Evolutionary conservation across 1,284 basidiomycete species (phyloP).

Genomic region (Sanghuangporus sanghuang): DNA sequence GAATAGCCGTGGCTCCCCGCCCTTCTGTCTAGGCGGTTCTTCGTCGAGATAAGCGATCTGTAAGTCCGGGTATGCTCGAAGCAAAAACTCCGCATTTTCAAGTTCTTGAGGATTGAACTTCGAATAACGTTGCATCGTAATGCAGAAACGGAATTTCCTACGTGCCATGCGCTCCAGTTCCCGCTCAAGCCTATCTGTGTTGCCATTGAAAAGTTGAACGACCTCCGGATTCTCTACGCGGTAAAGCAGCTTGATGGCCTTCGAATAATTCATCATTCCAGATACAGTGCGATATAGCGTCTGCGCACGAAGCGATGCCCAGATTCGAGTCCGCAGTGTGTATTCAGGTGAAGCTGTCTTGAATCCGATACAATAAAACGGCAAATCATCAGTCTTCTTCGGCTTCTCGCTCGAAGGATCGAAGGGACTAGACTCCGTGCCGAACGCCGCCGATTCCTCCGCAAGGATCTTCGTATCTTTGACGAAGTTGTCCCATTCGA

Average conservation of each 20-base stretch:
- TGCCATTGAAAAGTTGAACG: conserved; percentile 94
- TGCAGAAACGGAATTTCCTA: conserved; percentile 98
- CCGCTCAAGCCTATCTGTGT: conserved; percentile 94
- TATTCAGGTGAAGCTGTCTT: conserved; percentile 99
- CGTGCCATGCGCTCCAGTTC: conserved; percentile 97
- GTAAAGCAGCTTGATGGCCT: conserved; percentile 98
- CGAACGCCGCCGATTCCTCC: conserved; percentile 75
- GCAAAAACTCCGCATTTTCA: conserved; percentile 97
- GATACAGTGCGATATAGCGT: conserved; percentile 99
- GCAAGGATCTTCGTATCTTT: conserved; percentile 99
- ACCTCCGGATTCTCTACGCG: conserved; percentile 99
- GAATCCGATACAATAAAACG: conserved; percentile 99
- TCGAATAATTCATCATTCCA: conserved; percentile 99
- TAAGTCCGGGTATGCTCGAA: conserved; percentile 96
- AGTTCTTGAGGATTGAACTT: conserved; percentile 99
- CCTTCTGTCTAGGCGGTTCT: conserved; percentile 79
- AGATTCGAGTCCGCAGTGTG: conserved; percentile 97
- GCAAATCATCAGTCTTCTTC: conserved; percentile 86
- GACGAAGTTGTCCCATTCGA: conserved; percentile 99
- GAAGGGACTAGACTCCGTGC: conserved; percentile 47
- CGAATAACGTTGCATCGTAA: conserved; percentile 99
- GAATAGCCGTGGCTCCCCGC: conserved; percentile 87
- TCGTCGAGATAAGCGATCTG: conserved; percentile 99
- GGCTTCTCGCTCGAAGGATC: conserved; percentile 70
- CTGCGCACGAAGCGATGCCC: conserved; percentile 98